A percentile compares a stretch with the other conserved stretches of the same genome.
These are phyloP conservation scores for Kodamaea jinghongensis DNA, from an alignment of 805 yeast genomes.

Conservation along the genomic window DNA sequence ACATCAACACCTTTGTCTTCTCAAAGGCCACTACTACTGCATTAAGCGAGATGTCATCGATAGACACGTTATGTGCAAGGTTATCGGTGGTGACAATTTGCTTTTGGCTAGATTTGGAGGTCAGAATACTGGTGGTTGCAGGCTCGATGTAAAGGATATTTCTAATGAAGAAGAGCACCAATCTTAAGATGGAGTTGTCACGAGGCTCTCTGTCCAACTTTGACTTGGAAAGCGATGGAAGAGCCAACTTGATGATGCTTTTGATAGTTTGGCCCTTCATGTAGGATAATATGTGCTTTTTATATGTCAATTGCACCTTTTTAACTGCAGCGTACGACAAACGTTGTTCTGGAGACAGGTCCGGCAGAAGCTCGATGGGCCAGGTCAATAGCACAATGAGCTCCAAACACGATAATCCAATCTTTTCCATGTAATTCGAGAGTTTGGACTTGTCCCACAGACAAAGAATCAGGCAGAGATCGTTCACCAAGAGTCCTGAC, in stretches of 20 bases:
- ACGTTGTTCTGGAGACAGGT: constrained; percentile 57
- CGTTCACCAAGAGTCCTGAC: constrained; percentile 68
- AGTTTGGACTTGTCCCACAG: constrained; percentile 57
- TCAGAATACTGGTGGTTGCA: constrained; percentile 50
- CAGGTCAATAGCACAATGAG: constrained; percentile 80
- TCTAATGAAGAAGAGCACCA: constrained; percentile 71
- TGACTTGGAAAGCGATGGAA: constrained; percentile 54
- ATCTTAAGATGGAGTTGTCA: constrained; percentile 69
- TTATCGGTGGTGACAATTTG: constrained; percentile 30
- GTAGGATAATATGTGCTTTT: constrained; percentile 58
- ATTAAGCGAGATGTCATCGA: constrained; percentile 67
- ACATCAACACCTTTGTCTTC: constrained; percentile 69
- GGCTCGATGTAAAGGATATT: constrained; percentile 80
- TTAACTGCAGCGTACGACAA: constrained; percentile 57
- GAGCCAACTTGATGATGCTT: constrained; percentile 66
- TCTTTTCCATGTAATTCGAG: constrained; percentile 46
- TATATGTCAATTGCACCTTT: constrained; percentile 68
- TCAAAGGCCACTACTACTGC: constrained; percentile 57
- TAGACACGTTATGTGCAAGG: constrained; percentile 55
- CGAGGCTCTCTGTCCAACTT: constrained; percentile 59
- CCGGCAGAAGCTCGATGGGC: constrained; percentile 69
- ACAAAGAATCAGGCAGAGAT: constrained; percentile 68
- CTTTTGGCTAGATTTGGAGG: constrained; percentile 33
- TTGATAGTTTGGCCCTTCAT: constrained; percentile 61
- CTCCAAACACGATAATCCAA: constrained; percentile 74